Percentiles rank a stretch among this genome's conserved stretches.
Conservation (phyloP, 2,329 filamentous ascomycete species). For the Penicillium sp. region DNA sequence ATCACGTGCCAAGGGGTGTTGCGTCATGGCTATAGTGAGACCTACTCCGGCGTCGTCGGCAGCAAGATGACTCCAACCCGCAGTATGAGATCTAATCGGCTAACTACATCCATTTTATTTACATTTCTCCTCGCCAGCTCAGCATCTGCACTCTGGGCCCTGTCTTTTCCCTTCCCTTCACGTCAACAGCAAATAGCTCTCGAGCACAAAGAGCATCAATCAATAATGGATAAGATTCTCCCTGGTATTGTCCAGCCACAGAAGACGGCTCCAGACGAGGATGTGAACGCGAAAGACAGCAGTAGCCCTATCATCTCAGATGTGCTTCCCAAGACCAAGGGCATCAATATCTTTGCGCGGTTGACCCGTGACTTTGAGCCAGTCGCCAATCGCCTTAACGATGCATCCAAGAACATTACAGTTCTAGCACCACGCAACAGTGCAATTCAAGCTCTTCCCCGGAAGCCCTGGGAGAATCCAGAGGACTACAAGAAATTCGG, state of each 20-base stretch:
- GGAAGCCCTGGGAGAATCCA: conserved; percentile 71
- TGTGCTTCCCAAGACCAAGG: conserved; percentile 73
- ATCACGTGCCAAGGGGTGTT: conserved; percentile 20
- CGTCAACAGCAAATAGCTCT: conserved; percentile 12
- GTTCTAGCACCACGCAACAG: conserved; percentile 85
- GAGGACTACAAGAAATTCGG: conserved; percentile 68
- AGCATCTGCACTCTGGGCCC: conserved; percentile 12
- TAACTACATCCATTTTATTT: conserved; percentile 9
- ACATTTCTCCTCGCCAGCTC: conserved; percentile 8
- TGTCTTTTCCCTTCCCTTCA: conserved; percentile 2
- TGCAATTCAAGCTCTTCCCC: conserved; percentile 70
- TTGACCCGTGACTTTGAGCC: conserved; percentile 72
- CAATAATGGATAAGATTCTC: conserved; percentile 23
- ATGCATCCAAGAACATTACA: conserved; percentile 67
- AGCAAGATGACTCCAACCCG: neutral
- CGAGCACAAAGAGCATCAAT: conserved; percentile 22
- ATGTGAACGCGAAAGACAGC: conserved; percentile 16
- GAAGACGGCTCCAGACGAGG: conserved; percentile 10
- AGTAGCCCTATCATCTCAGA: conserved; percentile 70
- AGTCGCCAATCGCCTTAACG: conserved; percentile 67
- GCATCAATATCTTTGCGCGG: conserved; percentile 79
- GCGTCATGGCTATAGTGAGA: conserved; percentile 19
- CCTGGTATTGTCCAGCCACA: conserved; percentile 23
- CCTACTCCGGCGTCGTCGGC: neutral
- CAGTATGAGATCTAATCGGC: conserved; percentile 16